Conservation (phyloP, 1,284 basidiomycete genomes). For the Vanrija sp. region DNA sequence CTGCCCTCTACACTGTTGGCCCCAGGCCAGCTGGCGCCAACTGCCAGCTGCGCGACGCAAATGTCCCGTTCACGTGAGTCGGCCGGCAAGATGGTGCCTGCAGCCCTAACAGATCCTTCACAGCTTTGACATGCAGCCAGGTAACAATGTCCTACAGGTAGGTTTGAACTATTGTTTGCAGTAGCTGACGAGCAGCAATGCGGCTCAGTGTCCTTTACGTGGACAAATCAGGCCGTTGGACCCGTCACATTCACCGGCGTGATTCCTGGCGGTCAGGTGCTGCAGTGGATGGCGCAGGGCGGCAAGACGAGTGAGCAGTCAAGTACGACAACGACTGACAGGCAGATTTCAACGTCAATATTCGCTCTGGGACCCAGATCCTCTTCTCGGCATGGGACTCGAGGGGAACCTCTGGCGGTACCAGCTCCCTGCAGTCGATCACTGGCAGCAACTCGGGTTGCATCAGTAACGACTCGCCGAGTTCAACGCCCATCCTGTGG, state of each 20-base stretch:
- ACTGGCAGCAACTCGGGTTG: conserved; percentile 20
- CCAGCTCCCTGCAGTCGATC: conserved; percentile 29
- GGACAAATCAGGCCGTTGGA: conserved; percentile 23
- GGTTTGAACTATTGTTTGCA: conserved; percentile 1
- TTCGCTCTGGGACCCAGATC: conserved; percentile 29
- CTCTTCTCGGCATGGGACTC: conserved; percentile 38
- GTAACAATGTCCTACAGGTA: conserved; percentile 31
- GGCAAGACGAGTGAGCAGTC: not conserved
- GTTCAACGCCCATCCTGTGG: conserved; percentile 20
- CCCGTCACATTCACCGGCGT: conserved; percentile 38
- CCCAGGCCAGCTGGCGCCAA: conserved; percentile 2
- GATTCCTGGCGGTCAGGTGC: conserved; percentile 40
- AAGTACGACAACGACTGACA: not conserved
- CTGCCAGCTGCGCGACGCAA: conserved; percentile 24
- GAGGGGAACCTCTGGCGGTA: conserved; percentile 25
- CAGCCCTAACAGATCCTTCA: not conserved
- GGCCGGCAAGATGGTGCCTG: no score
- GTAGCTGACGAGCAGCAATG: conserved; percentile 24
- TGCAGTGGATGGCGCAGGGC: conserved; percentile 19
- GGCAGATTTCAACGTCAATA: conserved; percentile 35
- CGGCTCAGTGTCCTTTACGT: conserved; percentile 29
- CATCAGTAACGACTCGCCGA: conserved; percentile 30
- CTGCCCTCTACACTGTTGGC: conserved; percentile 27
- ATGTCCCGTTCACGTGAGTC: conserved; percentile 30
- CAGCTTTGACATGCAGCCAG: conserved; percentile 31